These are phyloP conservation scores for Pseudodiploospora longispora DNA, from an alignment of 2,329 filamentous ascomycete genomes.

Conservation along the genomic window DNA sequence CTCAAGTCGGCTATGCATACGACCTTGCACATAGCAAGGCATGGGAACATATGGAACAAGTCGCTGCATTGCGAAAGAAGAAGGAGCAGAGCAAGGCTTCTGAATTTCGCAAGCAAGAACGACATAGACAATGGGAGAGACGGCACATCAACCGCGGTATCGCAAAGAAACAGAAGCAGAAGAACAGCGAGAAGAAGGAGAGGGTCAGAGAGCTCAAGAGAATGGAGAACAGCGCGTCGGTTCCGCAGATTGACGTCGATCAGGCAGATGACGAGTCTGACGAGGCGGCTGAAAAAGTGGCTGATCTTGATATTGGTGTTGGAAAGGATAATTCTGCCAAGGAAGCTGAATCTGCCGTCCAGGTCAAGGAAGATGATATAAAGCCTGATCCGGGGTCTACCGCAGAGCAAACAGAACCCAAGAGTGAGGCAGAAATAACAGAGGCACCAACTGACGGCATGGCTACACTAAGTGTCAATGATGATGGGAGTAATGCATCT, in stretches of 20 bases:
- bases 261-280: slow-evolving; percentile 11
- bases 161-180: slow-evolving; percentile 32
- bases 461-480: slow-evolving; percentile 12
- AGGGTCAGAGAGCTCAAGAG: slow-evolving; percentile 16
- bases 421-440: slow-evolving; percentile 9
- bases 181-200: slow-evolving; percentile 29
- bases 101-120: slow-evolving; percentile 34
- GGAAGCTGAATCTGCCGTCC: slow-evolving; percentile 14
- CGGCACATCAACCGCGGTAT: slow-evolving; percentile 35
- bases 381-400: too few species aligned
- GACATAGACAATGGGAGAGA: slow-evolving; percentile 41
- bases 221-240: slow-evolving; percentile 8
- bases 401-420: background rate
- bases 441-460: slow-evolving; percentile 10
- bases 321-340: slow-evolving; percentile 15
- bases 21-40: slow-evolving; percentile 54
- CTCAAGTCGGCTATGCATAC: slow-evolving; percentile 49
- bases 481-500: slow-evolving; percentile 19
- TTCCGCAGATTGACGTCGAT: too few species aligned
- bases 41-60: slow-evolving; percentile 40
- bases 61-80: slow-evolving; percentile 41
- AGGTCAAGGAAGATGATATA: slow-evolving; percentile 6
- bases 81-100: slow-evolving; percentile 42
- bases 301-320: slow-evolving; percentile 14
- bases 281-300: slow-evolving; percentile 8